phyloP scores from a whole-genome alignment of 2,329 filamentous ascomycete species.

The Metarhizium album region DNA sequence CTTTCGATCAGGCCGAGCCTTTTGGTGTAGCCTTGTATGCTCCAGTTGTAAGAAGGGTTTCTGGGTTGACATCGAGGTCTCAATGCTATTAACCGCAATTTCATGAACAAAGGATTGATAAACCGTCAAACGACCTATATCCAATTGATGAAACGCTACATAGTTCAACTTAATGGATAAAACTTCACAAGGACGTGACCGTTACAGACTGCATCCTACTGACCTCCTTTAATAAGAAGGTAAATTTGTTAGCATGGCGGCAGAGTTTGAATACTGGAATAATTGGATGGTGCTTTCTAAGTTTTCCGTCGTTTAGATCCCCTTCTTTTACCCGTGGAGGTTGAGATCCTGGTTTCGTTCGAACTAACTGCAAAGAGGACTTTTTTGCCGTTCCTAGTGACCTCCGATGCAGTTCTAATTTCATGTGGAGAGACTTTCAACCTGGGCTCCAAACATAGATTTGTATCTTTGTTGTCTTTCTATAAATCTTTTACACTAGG shows the following conservation, averaged over 20 bases:
- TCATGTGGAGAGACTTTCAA: not conserved
- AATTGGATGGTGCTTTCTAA: not conserved
- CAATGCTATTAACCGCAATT: too few species aligned
- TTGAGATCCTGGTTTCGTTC: not conserved
- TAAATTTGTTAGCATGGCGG: not conserved
- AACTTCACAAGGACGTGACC: too few species aligned
- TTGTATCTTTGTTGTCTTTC: not conserved
- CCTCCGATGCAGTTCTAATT: not conserved
- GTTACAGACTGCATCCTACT: not conserved
- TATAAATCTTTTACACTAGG: constrained; percentile 17
- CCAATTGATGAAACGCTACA: too few species aligned
- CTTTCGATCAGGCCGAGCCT: too few species aligned
- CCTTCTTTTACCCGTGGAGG: not conserved
- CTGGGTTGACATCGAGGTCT: too few species aligned
- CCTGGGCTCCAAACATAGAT: not conserved
- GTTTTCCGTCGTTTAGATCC: not conserved
- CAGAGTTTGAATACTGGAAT: not conserved
- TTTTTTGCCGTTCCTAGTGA: not conserved
- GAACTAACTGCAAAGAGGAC: not conserved
- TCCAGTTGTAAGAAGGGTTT: not conserved
- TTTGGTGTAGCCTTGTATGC: too few species aligned
- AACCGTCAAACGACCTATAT: too few species aligned
- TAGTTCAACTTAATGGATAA: too few species aligned
- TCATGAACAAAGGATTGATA: too few species aligned
- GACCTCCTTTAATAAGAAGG: not conserved